These are phyloP conservation scores for Moesziomyces sp. DNA, from an alignment of 1,284 basidiomycete species.

Conservation along the genomic window DNA sequence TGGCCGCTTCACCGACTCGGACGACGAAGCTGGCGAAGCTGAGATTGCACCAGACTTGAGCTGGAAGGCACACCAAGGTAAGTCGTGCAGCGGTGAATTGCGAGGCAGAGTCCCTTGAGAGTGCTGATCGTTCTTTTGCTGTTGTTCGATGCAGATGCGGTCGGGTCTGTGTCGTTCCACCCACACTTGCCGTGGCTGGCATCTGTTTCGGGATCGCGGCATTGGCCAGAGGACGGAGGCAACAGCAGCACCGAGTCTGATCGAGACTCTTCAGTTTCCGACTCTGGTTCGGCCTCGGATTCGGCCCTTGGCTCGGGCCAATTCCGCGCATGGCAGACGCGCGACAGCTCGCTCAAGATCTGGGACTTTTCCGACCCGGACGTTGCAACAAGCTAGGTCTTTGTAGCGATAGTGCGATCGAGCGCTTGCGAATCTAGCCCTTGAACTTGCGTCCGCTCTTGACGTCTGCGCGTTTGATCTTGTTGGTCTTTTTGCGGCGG, in stretches of 20 bases:
- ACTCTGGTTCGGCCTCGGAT: slow-evolving; percentile 1
- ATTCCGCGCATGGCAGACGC: slow-evolving; percentile 24
- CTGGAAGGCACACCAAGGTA: slow-evolving; percentile 49
- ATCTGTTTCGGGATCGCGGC: slow-evolving; percentile 41
- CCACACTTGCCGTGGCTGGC: slow-evolving; percentile 35
- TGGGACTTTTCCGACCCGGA: slow-evolving; percentile 37
- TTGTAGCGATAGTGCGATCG: too few species aligned
- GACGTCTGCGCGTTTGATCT: slow-evolving; percentile 46
- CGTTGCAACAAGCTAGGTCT: too few species aligned
- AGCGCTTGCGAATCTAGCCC: slow-evolving; percentile 10
- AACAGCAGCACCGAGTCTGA: slow-evolving; percentile 9
- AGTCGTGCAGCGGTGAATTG: neutral
- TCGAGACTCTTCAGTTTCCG: neutral
- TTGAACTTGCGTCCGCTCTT: slow-evolving; percentile 48
- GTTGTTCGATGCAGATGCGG: slow-evolving; percentile 20
- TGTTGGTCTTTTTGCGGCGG: slow-evolving; percentile 42
- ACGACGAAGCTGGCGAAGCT: slow-evolving; percentile 5
- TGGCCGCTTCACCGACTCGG: slow-evolving; percentile 19
- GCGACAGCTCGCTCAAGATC: slow-evolving; percentile 29
- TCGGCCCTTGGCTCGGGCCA: neutral
- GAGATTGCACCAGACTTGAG: slow-evolving; percentile 25
- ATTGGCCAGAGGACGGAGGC: slow-evolving; percentile 13
- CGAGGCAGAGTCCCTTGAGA: neutral
- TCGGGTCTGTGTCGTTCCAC: slow-evolving; percentile 47
- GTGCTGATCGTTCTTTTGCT: slow-evolving; percentile 1